Percentiles rank a stretch among this genome's conserved stretches.
phyloP scores from a whole-genome alignment of 208 protist species.

The Trypanosomatidae sp. region DNA sequence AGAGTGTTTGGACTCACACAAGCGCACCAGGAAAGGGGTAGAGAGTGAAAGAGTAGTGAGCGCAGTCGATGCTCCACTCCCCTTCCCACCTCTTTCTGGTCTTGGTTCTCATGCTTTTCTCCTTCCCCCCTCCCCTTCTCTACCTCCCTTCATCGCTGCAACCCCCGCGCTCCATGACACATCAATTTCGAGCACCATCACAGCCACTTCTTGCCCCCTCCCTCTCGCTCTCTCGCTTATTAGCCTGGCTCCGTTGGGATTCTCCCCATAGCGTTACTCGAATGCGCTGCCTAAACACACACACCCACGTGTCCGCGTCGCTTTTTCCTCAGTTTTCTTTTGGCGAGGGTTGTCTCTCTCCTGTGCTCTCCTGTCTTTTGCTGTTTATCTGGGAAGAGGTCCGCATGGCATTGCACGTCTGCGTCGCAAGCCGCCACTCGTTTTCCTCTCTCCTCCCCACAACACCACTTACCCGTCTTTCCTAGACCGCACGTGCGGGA shows the following conservation, averaged over 20 bases:
- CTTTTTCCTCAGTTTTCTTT: neutral
- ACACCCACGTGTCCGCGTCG: neutral
- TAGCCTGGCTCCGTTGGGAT: neutral
- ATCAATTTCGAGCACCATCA: too few species aligned
- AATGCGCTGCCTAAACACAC: neutral
- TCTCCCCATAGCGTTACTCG: neutral
- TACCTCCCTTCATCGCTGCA: neutral
- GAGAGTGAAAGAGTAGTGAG: neutral
- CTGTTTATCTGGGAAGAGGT: neutral
- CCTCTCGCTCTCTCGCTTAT: neutral
- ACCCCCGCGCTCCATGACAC: too few species aligned
- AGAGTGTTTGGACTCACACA: neutral
- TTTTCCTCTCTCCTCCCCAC: neutral
- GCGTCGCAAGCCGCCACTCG: slow-evolving; percentile 6
- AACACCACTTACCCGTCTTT: neutral
- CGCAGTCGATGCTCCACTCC: neutral
- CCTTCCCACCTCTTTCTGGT: neutral
- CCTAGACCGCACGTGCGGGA: neutral
- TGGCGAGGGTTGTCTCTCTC: neutral
- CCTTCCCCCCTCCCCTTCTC: neutral
- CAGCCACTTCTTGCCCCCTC: neutral
- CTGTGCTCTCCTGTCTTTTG: neutral
- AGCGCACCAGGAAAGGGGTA: neutral
- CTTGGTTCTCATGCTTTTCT: neutral
- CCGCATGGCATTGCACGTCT: neutral